Evolutionary conservation across 495 filamentous ascomycete genomes (phyloP), one percentile per base, ranked within the genome.

Genomic region (Aspergillus avenaceus): DNA sequence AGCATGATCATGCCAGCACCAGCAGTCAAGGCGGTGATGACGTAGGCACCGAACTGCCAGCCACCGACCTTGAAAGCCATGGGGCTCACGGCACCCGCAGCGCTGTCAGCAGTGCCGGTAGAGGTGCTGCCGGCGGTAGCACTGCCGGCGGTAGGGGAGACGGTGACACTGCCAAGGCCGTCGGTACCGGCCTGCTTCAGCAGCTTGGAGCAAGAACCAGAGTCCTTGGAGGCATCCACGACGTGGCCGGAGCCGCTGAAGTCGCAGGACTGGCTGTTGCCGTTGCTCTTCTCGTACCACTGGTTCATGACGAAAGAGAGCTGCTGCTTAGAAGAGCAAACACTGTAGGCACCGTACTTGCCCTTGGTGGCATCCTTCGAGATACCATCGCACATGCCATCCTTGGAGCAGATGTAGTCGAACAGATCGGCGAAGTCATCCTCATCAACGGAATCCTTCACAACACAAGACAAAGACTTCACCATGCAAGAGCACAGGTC

Each of bases 401-500:
- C 40, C 9, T 50, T 45, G 31, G 79, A 78, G 72, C 91, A 97
- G 60, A 97, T 78, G 61, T 75, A 83, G 63, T 69, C 75, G 69
- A 97, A 96, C 53, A 90, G 79, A 3, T 75, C 67, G 31, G 74
- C 77, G 62, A 80, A 86, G 37, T 83, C 70, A 37, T 81, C 70
- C 31, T 69, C 67, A 28, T 71, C 62, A 34, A 88, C 69, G 41
- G 61, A 67, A 49, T 70, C 65, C 36, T 74, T 67, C 34, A 90
- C 83, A 13, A 79, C 76, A 71, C 93, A 98, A 45, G 76, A 74
- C 5, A 95, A 75, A 18, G 81, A 79, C 28, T 75, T 66, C 63
- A 81, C 76, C 91, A 97, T 96, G 84, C 93, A 98, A 38, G 71
- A 64, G 78, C 93, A 98, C 24, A 95, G 80, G 19, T 77, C 62